phyloP scores from a whole-genome alignment of 2,329 filamentous ascomycete species.

The Myriosclerotinia scirpicola region DNA sequence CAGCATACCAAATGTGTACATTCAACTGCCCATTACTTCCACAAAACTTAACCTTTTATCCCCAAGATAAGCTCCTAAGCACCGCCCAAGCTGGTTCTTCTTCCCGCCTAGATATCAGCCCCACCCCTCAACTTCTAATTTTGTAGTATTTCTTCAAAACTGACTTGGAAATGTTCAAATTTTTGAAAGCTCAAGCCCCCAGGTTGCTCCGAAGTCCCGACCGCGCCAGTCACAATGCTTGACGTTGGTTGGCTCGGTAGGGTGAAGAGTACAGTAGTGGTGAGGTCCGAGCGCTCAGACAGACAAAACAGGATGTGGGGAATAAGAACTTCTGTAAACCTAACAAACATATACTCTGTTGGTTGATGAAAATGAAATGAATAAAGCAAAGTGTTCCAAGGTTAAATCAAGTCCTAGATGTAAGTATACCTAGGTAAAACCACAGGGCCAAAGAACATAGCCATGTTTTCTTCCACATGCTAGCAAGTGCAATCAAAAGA shows the following conservation, averaged over 20 bases:
- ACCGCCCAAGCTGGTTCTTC: neutral
- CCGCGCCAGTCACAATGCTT: neutral
- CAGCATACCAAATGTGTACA: neutral
- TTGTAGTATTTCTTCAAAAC: neutral
- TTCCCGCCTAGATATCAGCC: no score
- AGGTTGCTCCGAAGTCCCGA: neutral
- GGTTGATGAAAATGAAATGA: neutral
- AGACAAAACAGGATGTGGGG: no score
- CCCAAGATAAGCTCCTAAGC: accelerated
- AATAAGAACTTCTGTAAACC: neutral
- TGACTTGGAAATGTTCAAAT: neutral
- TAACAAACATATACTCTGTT: slow-evolving; percentile 1
- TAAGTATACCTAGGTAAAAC: no score
- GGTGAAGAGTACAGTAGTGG: no score
- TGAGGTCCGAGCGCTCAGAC: neutral
- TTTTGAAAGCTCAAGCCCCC: neutral
- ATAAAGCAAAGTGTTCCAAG: neutral
- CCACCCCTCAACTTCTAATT: neutral
- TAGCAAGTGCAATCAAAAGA: neutral
- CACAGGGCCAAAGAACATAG: neutral
- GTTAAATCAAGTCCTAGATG: neutral
- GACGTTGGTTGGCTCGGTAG: neutral
- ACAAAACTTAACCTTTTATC: neutral
- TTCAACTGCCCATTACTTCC: neutral
- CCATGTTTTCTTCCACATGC: neutral